Evolutionary conservation across 2,329 filamentous ascomycete species (phyloP).

Genomic region (Furcasterigmium furcatum): DNA sequence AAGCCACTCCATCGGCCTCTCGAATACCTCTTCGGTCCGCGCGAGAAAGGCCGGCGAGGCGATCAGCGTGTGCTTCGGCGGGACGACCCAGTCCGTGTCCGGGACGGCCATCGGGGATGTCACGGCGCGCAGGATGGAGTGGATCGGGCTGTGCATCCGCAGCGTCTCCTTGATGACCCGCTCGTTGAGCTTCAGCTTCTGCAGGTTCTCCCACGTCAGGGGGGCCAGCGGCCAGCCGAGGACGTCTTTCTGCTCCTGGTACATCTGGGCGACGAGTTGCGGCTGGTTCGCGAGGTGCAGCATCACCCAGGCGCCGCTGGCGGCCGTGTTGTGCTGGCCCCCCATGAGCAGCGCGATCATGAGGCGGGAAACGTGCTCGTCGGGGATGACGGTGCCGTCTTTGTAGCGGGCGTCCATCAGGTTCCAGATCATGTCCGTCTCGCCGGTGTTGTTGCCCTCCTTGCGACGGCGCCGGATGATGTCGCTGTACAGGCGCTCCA

Average conservation of each 20-base stretch:
- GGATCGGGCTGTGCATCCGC: conserved; percentile 68
- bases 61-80: conserved; percentile 44
- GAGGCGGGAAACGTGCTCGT: conserved; percentile 77
- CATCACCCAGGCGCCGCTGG: conserved; percentile 75
- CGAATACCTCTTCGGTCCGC: neutral
- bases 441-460: neutral
- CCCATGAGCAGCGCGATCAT: conserved; percentile 87
- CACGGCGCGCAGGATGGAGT: conserved; percentile 71
- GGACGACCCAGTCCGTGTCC: conserved; percentile 50
- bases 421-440: conserved; percentile 72
- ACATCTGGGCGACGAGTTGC: conserved; percentile 66
- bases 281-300: conserved; percentile 69
- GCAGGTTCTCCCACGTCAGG: neutral
- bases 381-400: conserved; percentile 63
- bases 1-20: neutral
- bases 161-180: conserved; percentile 68
- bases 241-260: conserved; percentile 55
- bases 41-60: conserved; percentile 32
- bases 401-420: conserved; percentile 77
- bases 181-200: neutral
- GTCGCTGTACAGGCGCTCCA: conserved; percentile 67
- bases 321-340: conserved; percentile 77
- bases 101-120: conserved; percentile 62
- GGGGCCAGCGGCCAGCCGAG: neutral
- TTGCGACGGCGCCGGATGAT: conserved; percentile 63